Conservation (phyloP, 2,329 filamentous ascomycete species). For the Cercospora sojina region DNA sequence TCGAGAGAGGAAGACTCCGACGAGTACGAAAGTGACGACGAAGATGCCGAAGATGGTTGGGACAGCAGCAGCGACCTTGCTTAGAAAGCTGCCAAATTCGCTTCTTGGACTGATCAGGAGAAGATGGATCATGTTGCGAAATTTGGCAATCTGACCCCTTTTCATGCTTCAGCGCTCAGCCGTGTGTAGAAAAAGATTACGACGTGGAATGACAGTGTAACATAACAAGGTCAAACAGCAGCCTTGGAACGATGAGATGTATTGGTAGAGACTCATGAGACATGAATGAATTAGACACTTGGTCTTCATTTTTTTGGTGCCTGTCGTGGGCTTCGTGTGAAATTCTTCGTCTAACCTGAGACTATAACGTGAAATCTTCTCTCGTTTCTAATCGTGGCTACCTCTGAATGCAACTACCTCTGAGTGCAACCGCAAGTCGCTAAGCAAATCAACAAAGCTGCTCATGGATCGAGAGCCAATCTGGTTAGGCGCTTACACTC, state of each 20-base stretch:
- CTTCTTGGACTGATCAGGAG: background rate
- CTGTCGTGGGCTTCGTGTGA: background rate
- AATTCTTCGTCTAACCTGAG: background rate
- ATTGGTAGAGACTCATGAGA: background rate
- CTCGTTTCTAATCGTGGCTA: background rate
- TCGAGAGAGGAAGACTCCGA: slow-evolving; percentile 15
- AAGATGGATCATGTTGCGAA: background rate
- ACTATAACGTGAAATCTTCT: background rate
- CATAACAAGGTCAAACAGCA: slow-evolving; percentile 1
- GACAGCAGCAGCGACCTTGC: slow-evolving; percentile 9
- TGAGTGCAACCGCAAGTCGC: background rate
- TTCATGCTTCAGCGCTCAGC: background rate
- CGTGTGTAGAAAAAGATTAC: background rate
- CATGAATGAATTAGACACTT: background rate
- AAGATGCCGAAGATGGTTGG: slow-evolving; percentile 14
- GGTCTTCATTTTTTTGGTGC: background rate
- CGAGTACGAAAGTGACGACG: slow-evolving; percentile 14
- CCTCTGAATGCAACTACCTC: background rate
- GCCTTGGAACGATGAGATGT: background rate
- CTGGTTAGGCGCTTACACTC: background rate
- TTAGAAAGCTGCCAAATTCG: background rate
- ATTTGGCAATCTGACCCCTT: background rate
- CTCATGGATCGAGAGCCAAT: background rate
- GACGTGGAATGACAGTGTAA: background rate
- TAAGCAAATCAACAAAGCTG: background rate